phyloP scores from a whole-genome alignment of 2,329 filamentous ascomycete genomes.

The Lecanoromycetidae sp. region DNA sequence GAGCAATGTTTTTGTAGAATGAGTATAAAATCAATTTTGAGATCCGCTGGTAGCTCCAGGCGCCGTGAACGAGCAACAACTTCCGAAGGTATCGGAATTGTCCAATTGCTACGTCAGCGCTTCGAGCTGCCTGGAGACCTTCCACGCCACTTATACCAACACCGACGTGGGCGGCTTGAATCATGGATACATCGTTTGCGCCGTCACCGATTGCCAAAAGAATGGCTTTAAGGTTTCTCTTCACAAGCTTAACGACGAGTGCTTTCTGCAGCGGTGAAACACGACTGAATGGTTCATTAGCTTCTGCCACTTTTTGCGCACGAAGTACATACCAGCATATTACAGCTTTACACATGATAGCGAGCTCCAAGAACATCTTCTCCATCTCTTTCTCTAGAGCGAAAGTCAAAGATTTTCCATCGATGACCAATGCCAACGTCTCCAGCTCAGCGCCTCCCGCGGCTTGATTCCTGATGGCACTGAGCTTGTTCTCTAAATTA shows the following conservation, averaged over 20 bases:
- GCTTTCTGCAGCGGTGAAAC: slow-evolving; percentile 96
- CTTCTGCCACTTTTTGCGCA: not conserved
- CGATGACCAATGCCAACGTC: slow-evolving; percentile 81
- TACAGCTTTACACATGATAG: slow-evolving; percentile 95
- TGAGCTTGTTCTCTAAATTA: slow-evolving; percentile 85
- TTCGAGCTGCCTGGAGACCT: slow-evolving; percentile 89
- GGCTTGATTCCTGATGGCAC: slow-evolving; percentile 75
- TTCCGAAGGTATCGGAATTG: slow-evolving; percentile 95
- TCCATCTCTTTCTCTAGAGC: slow-evolving; percentile 90
- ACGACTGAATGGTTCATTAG: slow-evolving; percentile 44
- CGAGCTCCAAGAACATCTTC: slow-evolving; percentile 83
- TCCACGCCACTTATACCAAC: slow-evolving; percentile 95
- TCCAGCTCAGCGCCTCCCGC: slow-evolving; percentile 68
- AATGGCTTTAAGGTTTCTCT: slow-evolving; percentile 82
- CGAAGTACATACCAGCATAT: slow-evolving; percentile 64
- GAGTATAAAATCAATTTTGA: slow-evolving; percentile 96
- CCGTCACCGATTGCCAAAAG: slow-evolving; percentile 93
- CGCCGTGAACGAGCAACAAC: slow-evolving; percentile 82
- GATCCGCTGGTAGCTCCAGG: slow-evolving; percentile 95
- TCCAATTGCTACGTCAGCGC: slow-evolving; percentile 87
- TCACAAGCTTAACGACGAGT: slow-evolving; percentile 93
- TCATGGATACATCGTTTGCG: slow-evolving; percentile 99
- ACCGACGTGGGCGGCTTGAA: slow-evolving; percentile 94
- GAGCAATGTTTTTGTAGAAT: slow-evolving; percentile 97
- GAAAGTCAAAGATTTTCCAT: slow-evolving; percentile 88